These are phyloP conservation scores for Pugionium cornutum DNA, from an alignment of 345 rosid species.

Conservation along the genomic window DNA sequence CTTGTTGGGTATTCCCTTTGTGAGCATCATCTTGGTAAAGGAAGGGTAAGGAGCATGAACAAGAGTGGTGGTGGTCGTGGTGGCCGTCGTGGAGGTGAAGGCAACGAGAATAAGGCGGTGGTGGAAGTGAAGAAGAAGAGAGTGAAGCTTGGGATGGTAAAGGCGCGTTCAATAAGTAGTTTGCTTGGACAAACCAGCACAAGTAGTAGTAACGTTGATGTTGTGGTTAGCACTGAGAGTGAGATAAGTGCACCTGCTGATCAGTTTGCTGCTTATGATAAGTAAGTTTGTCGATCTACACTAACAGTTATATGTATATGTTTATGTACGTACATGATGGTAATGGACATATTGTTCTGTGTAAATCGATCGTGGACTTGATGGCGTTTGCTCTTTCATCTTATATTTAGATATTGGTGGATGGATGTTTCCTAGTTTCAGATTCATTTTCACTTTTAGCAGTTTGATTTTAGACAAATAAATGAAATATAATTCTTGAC, in stretches of 20 bases:
- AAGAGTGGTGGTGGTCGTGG: constrained; percentile 35
- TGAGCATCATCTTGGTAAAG: constrained; percentile 96
- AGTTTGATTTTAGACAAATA: too few relatives aligned
- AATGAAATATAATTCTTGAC: too few relatives aligned
- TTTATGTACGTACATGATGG: constrained; percentile 27
- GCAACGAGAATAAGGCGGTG: constrained; percentile 28
- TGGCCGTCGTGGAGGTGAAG: background rate
- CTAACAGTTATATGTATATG: constrained; percentile 20
- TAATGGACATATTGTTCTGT: constrained; percentile 27
- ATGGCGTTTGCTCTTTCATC: too few relatives aligned
- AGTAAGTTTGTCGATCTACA: constrained; percentile 26
- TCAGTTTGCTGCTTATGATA: constrained; percentile 34
- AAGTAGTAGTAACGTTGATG: constrained; percentile 18
- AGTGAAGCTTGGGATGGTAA: constrained; percentile 79
- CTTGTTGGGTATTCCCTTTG: constrained; percentile 92
- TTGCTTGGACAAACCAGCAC: constrained; percentile 61
- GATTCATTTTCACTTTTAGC: too few relatives aligned
- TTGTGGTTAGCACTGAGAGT: constrained; percentile 10
- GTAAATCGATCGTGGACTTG: too few relatives aligned
- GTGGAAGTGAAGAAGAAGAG: constrained; percentile 52
- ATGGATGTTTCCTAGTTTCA: too few relatives aligned
- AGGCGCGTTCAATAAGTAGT: constrained; percentile 94
- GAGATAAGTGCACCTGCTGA: constrained; percentile 40
- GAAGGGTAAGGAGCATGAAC: constrained; percentile 75
- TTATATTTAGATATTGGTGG: too few relatives aligned